A percentile compares a stretch with the other conserved stretches of the same genome.
Evolutionary conservation across 2,329 filamentous ascomycete genomes (phyloP).

Genomic region (Fusarium subglutinans): DNA sequence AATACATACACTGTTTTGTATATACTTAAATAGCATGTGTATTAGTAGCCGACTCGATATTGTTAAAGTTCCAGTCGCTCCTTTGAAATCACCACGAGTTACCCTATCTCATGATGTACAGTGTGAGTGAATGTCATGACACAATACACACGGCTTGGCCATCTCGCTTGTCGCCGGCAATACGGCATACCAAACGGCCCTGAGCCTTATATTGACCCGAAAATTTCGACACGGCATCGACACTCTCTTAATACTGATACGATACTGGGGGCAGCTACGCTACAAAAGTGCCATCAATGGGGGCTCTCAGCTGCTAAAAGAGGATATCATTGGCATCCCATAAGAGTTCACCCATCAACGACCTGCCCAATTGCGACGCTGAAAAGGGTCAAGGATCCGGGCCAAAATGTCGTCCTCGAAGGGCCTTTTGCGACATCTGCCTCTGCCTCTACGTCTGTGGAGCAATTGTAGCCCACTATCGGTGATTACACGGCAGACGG

Average conservation of each 20-base stretch:
- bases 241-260: constrained; percentile 8
- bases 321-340: constrained; percentile 22
- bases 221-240: constrained; percentile 35
- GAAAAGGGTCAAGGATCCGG: constrained; percentile 26
- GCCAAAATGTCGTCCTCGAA: constrained; percentile 41
- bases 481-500: constrained; percentile 31
- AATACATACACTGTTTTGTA: neutral
- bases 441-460: constrained; percentile 38
- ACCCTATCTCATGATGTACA: constrained; percentile 29
- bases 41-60: neutral
- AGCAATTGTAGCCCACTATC: constrained; percentile 35
- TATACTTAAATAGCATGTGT: neutral
- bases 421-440: constrained; percentile 44
- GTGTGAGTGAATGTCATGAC: constrained; percentile 20
- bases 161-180: constrained; percentile 42
- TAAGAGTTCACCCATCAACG: constrained; percentile 16
- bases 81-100: neutral
- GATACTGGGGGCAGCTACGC: constrained; percentile 29
- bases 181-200: constrained; percentile 26
- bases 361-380: constrained; percentile 42
- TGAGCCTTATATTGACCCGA: constrained; percentile 19
- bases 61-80: neutral
- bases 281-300: constrained; percentile 44
- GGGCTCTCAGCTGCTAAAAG: constrained; percentile 25
- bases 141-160: constrained; percentile 30